Conservation (phyloP, 768 basidiomycete genomes). For the Cystobasidium tubakii region DNA sequence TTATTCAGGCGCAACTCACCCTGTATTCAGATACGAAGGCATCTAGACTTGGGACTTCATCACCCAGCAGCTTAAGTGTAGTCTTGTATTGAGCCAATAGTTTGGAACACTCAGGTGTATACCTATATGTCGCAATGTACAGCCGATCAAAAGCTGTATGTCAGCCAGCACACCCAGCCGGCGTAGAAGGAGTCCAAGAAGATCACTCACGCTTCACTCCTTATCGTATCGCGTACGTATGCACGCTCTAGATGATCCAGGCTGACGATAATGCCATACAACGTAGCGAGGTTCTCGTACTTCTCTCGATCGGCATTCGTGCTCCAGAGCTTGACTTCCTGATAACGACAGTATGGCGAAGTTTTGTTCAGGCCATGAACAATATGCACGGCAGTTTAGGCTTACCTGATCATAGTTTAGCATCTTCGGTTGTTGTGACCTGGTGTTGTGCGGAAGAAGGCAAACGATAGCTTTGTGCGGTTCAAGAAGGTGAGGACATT, state of each 20-base stretch:
- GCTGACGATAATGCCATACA: slow-evolving; percentile 84
- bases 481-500: too few species aligned
- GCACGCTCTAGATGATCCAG: slow-evolving; percentile 93
- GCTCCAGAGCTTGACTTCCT: slow-evolving; percentile 81
- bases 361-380: neutral
- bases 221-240: slow-evolving; percentile 87
- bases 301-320: slow-evolving; percentile 84
- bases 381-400: neutral
- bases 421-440: neutral
- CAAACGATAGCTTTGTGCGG: neutral
- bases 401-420: slow-evolving; percentile 10
- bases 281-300: slow-evolving; percentile 75
- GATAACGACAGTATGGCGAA: neutral
- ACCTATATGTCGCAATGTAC: slow-evolving; percentile 56
- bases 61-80: slow-evolving; percentile 88
- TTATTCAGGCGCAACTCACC: slow-evolving; percentile 51
- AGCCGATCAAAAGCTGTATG: neutral
- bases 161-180: neutral
- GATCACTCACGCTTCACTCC: slow-evolving; percentile 72
- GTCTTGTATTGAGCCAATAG: slow-evolving; percentile 96
- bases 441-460: neutral
- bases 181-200: slow-evolving; percentile 7
- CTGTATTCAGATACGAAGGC: slow-evolving; percentile 84
- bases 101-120: slow-evolving; percentile 89
- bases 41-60: slow-evolving; percentile 76